These are phyloP conservation scores for Neobulgaria alba DNA, from an alignment of 2,329 filamentous ascomycete species.

Conservation along the genomic window DNA sequence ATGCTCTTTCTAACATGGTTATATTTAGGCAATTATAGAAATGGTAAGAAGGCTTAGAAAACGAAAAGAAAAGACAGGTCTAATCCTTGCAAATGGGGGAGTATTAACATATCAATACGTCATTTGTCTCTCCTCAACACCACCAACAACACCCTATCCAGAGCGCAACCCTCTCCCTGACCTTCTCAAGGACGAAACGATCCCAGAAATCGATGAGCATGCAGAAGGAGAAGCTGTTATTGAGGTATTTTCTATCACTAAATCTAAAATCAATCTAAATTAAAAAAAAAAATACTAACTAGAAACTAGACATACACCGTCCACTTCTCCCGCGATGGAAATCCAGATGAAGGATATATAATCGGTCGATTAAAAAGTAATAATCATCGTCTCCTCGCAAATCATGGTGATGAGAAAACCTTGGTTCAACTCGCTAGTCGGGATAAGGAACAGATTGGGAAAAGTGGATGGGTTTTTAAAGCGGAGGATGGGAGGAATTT, in stretches of 20 bases:
- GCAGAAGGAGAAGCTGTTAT: constrained; percentile 42
- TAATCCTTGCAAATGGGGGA: constrained; percentile 59
- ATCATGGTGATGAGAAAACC: constrained; percentile 43
- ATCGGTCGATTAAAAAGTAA: constrained; percentile 41
- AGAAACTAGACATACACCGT: constrained; percentile 49
- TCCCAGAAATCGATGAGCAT: constrained; percentile 34
- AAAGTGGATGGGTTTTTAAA: constrained; percentile 35
- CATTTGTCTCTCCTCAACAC: constrained; percentile 44
- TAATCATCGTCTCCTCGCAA: constrained; percentile 46
- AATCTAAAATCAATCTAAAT: background rate
- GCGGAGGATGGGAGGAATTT: constrained; percentile 31
- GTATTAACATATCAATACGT: constrained; percentile 58
- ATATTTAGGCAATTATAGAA: constrained; percentile 45
- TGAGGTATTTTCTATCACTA: constrained; percentile 35
- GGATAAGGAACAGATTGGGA: constrained; percentile 39
- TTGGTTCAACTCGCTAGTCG: constrained; percentile 36
- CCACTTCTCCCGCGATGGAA: constrained; percentile 43
- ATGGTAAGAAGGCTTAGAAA: constrained; percentile 45
- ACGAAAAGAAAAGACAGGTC: constrained; percentile 38
- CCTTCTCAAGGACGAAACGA: constrained; percentile 32
- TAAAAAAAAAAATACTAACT: constrained; percentile 3
- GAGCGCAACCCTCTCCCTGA: constrained; percentile 36
- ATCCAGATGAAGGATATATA: constrained; percentile 39
- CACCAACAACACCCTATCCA: constrained; percentile 38
- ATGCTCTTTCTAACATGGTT: constrained; percentile 24